A percentile compares a stretch with the other conserved stretches of the same genome.
Conservation (phyloP, 169 alveolate species). For the Theileria luwenshuni region DNA sequence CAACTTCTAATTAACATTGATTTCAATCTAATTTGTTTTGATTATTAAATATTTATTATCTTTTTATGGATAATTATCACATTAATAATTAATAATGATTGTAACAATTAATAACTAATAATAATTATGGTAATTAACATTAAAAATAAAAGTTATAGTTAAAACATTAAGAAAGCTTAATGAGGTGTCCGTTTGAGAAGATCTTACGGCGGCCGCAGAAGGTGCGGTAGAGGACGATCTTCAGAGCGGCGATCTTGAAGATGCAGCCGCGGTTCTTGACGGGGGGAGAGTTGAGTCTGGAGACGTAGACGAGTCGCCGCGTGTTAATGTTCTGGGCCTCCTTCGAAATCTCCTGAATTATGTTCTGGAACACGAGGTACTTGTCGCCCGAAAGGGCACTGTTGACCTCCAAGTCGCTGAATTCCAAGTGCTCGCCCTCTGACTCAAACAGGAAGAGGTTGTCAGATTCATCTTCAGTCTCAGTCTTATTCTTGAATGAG, state of each 20-base stretch:
- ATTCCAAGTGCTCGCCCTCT: not conserved
- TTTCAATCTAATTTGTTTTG: too few relatives aligned
- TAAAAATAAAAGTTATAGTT: too few relatives aligned
- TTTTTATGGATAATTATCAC: too few relatives aligned
- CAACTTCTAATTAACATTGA: too few relatives aligned
- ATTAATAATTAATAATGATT: too few relatives aligned
- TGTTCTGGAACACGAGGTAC: slow-evolving; percentile 10
- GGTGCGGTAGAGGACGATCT: slow-evolving; percentile 47
- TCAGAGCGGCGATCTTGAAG: slow-evolving; percentile 33
- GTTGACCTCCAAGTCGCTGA: slow-evolving; percentile 3
- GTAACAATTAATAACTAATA: too few relatives aligned
- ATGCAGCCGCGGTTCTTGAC: slow-evolving; percentile 51
- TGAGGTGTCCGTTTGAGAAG: slow-evolving; percentile 4
- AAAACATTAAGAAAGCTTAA: slow-evolving; percentile 17
- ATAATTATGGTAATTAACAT: too few relatives aligned
- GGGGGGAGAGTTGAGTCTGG: slow-evolving; percentile 52
- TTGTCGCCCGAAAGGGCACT: slow-evolving; percentile 16
- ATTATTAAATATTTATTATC: too few relatives aligned
- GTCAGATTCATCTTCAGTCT: not conserved
- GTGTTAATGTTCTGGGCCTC: slow-evolving; percentile 23
- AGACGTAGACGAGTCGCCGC: slow-evolving; percentile 53
- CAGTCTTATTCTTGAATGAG: not conserved
- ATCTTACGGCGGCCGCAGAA: slow-evolving; percentile 65
- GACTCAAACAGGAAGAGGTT: slow-evolving; percentile 7
- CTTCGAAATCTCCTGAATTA: slow-evolving; percentile 24